Base-by-base conservation (phyloP, 495 filamentous ascomycete species). In the Xylaria telfairii region DNA sequence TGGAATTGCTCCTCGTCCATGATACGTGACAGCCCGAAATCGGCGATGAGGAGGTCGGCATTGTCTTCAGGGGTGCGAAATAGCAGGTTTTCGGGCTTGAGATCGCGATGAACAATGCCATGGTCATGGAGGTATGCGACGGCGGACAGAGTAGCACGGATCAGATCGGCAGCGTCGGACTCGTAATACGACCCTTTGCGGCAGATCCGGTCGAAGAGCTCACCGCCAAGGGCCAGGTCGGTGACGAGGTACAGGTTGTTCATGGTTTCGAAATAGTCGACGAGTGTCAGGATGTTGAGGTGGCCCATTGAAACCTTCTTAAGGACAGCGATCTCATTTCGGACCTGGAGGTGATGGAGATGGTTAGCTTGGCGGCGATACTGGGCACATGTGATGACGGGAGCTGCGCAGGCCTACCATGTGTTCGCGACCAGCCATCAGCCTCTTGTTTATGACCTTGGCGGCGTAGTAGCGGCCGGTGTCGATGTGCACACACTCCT, bases 1-100 rank as follows among this genome's bases (percentile, higher is more conserved):
- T 98, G 96, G 79, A 99, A 98, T 77, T 98, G 93, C 81, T 98
- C 95, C 82, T 98, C 96, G 78, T 99, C 96, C 94, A 99, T 98
- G 81, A 99, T 98, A 51, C 96, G 86, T 15, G 90, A 93, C 41
- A 99, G 83, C 10, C 96, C 96, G 76, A 99, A 99, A 79, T 99
- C 96, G 44, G 96, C 96, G 77, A 99, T 98, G 65, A 99, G 82
- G n/a, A 99, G 82, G 78, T 94, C 92, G 68, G 92, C 90, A 75
- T 93, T 94, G 74, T 94, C 92, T 79, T 94, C 92, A 17, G 91
- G 91, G 1, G 92, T 93, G 56, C 92, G 86, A 82, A 94, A 94
- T 13, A 94, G 86, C 3, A 94, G 84, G 74, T 94, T 94, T 77
- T 94, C 92, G 62, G 92, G 92, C 73, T 90, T 90, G 67, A 90